Percentiles rank a stretch among this genome's conserved stretches.
Evolutionary conservation across 2,329 filamentous ascomycete genomes (phyloP).

Genomic region (Chrysosporium queenslandicum): DNA sequence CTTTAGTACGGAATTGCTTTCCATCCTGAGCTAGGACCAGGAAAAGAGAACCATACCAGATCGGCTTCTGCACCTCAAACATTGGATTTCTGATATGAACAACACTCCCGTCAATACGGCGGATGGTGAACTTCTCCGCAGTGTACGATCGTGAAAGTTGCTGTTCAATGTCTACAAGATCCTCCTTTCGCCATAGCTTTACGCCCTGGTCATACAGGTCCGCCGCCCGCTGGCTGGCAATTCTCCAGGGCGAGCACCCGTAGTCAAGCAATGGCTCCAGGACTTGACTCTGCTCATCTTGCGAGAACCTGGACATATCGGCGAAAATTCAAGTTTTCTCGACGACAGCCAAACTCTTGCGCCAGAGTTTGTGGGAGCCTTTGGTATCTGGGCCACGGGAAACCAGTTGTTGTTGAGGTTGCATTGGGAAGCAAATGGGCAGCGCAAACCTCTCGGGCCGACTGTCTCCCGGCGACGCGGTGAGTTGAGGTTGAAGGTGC

Average conservation of each 20-base stretch:
- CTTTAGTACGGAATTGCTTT: not conserved
- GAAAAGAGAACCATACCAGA: slow-evolving; percentile 1
- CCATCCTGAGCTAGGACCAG: not conserved
- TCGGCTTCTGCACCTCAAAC: slow-evolving; percentile 5
- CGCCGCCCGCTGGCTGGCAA: slow-evolving; percentile 6
- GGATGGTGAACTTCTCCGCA: slow-evolving; percentile 21
- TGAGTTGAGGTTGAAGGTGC: no score
- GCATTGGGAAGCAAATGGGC: no score
- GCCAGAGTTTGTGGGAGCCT: no score
- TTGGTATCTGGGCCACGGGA: no score
- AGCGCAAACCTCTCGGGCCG: no score
- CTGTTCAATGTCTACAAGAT: slow-evolving; percentile 19
- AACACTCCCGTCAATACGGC: slow-evolving; percentile 20
- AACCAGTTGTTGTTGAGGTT: no score
- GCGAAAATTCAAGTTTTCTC: no score
- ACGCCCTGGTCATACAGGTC: slow-evolving; percentile 6
- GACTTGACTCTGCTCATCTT: not conserved
- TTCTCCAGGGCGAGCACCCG: slow-evolving; percentile 6
- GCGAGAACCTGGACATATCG: not conserved
- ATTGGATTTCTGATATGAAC: slow-evolving; percentile 17
- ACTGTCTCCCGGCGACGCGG: no score
- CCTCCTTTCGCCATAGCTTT: slow-evolving; percentile 18
- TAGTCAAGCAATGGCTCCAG: slow-evolving; percentile 6
- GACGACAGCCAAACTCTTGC: no score
- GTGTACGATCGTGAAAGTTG: slow-evolving; percentile 20